Conservation (phyloP, 2,329 filamentous ascomycete species). For the Lasiodiplodia theobromae region DNA sequence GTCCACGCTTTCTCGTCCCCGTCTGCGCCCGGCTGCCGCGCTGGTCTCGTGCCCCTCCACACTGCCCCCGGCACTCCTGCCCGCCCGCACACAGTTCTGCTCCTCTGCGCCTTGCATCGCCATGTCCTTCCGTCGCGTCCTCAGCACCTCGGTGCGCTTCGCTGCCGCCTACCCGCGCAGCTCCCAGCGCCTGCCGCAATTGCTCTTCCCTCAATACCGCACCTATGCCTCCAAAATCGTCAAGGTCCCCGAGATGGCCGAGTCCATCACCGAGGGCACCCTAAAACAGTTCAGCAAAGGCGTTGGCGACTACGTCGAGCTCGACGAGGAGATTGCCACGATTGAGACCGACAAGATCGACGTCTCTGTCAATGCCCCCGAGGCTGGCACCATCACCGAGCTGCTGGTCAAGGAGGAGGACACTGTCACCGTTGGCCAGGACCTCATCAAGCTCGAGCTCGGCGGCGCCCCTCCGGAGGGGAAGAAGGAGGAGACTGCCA, state of each 20-base stretch:
- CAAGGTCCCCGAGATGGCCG: conserved; percentile 97
- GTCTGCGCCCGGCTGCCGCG: conserved; percentile 10
- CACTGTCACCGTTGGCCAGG: conserved; percentile 92
- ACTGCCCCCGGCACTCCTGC: not conserved
- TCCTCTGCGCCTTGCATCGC: conserved; percentile 15
- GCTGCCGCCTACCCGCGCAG: conserved; percentile 35
- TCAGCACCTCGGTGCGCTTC: conserved; percentile 31
- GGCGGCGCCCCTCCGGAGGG: conserved; percentile 62
- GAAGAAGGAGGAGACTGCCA: conserved; percentile 59
- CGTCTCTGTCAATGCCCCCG: conserved; percentile 92
- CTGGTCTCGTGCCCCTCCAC: conserved; percentile 5
- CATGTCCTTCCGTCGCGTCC: conserved; percentile 29
- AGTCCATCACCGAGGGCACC: conserved; percentile 97
- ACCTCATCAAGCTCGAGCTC: conserved; percentile 82
- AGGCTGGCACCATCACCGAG: conserved; percentile 90
- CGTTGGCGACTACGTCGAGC: conserved; percentile 91
- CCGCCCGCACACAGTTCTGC: not conserved
- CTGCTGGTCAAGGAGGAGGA: conserved; percentile 92
- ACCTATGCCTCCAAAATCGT: conserved; percentile 75
- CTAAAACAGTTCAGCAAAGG: conserved; percentile 95
- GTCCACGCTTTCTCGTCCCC: not conserved
- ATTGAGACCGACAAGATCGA: conserved; percentile 99
- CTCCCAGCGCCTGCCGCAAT: conserved; percentile 40
- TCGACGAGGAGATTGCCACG: conserved; percentile 96
- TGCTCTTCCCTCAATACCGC: conserved; percentile 41